These are phyloP conservation scores for Linderina pennispora DNA, from an alignment of 192 early-diverging fungal species.

Conservation along the genomic window DNA sequence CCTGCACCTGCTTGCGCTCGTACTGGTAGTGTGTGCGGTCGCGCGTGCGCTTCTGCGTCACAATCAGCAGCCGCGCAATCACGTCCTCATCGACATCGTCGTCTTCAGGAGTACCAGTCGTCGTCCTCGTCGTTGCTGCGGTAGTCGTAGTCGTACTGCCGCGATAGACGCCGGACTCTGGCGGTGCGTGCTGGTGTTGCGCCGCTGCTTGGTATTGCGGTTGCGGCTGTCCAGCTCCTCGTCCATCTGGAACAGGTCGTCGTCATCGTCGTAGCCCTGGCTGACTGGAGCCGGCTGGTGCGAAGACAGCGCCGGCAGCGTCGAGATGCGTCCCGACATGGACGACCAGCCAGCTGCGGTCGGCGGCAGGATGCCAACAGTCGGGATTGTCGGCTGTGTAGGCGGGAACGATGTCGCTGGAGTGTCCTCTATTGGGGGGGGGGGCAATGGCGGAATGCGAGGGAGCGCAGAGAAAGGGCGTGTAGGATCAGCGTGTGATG, in stretches of 20 bases:
- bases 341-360: slow-evolving; percentile 22
- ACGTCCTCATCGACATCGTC: slow-evolving; percentile 90
- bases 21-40: slow-evolving; percentile 68
- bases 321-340: slow-evolving; percentile 15
- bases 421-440: background rate
- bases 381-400: slow-evolving; percentile 18
- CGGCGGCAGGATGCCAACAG: slow-evolving; percentile 7
- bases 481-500: too few species aligned
- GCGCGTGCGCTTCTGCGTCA: slow-evolving; percentile 70
- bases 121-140: slow-evolving; percentile 54
- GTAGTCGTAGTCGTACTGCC: slow-evolving; percentile 22
- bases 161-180: slow-evolving; percentile 26
- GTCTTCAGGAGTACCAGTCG: slow-evolving; percentile 52
- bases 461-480: slow-evolving; percentile 13
- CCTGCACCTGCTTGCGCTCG: slow-evolving; percentile 71
- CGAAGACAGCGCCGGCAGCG: slow-evolving; percentile 1
- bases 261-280: slow-evolving; percentile 48
- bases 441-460: slow-evolving; percentile 4
- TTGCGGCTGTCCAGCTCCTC: slow-evolving; percentile 61
- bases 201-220: slow-evolving; percentile 28
- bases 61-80: slow-evolving; percentile 83
- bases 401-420: slow-evolving; percentile 15
- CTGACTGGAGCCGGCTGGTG: slow-evolving; percentile 1
- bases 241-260: slow-evolving; percentile 74
- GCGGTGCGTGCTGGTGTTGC: slow-evolving; percentile 11